phyloP scores from a whole-genome alignment of 208 protist genomes.

The Trypanosoma platydactyli region DNA sequence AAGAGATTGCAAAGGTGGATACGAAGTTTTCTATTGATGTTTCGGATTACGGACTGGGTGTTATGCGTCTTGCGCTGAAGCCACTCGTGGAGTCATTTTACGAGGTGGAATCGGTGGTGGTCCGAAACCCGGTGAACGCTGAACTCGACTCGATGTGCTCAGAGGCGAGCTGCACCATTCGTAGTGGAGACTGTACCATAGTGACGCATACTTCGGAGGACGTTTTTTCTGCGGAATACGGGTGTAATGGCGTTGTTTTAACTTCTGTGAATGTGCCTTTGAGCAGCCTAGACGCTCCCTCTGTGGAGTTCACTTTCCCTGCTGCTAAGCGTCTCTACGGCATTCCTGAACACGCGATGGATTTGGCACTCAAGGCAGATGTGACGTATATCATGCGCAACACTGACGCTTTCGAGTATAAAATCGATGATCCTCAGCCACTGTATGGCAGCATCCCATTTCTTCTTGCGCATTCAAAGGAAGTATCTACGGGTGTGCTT shows the following conservation, averaged over 20 bases:
- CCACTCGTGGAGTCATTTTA: constrained; percentile 36
- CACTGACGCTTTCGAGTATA: constrained; percentile 98
- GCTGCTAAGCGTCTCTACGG: constrained; percentile 90
- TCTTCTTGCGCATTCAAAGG: constrained; percentile 82
- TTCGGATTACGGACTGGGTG: constrained; percentile 34
- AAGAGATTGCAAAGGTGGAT: constrained; percentile 25
- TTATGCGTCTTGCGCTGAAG: constrained; percentile 46
- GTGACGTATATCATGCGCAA: constrained; percentile 96
- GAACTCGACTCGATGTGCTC: constrained; percentile 12
- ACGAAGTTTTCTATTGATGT: constrained; percentile 28
- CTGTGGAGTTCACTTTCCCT: constrained; percentile 42
- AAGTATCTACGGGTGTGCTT: constrained; percentile 79
- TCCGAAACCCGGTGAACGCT: constrained; percentile 7
- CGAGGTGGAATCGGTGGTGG: constrained; percentile 31
- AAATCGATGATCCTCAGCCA: constrained; percentile 91
- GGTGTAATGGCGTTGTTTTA: constrained; percentile 12
- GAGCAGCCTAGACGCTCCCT: constrained; percentile 13
- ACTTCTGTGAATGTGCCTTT: constrained; percentile 10
- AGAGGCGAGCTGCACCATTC: constrained; percentile 11
- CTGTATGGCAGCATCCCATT: constrained; percentile 98
- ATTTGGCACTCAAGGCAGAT: constrained; percentile 76
- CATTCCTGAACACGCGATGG: constrained; percentile 95
- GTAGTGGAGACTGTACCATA: constrained; percentile 12
- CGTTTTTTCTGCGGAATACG: constrained; percentile 18
- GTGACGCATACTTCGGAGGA: constrained; percentile 8